Conservation (phyloP, 2,329 filamentous ascomycete species). For the Hymenoscyphus linearis region DNA sequence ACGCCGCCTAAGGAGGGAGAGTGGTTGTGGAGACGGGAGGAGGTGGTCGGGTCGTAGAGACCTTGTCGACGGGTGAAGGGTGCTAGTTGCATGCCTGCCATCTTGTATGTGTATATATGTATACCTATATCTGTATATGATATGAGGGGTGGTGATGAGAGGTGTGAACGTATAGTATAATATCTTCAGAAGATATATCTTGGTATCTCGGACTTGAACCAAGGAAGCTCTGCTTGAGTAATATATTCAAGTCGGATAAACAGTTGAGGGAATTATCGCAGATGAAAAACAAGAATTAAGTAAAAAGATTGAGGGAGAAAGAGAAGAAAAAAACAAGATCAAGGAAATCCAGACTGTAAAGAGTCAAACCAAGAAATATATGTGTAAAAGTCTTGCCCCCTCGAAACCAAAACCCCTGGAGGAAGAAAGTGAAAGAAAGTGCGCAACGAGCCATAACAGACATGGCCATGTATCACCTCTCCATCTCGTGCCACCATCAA, state of each 20-base stretch:
- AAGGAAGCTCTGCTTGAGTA: background rate
- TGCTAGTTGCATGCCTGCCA: constrained; percentile 3
- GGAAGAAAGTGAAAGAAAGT: background rate
- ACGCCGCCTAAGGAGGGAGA: background rate
- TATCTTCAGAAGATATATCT: background rate
- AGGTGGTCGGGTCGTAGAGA: background rate
- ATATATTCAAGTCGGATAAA: background rate
- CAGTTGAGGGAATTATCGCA: background rate
- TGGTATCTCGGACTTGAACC: background rate
- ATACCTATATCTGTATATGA: background rate
- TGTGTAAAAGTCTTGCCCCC: background rate
- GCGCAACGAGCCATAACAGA: background rate
- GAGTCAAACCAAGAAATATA: background rate
- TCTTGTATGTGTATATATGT: background rate
- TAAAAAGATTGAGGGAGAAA: background rate
- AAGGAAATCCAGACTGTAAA: background rate
- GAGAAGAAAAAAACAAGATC: background rate
- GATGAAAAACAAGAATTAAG: background rate
- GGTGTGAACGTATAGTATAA: background rate
- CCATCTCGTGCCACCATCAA: background rate
- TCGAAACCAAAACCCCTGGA: background rate
- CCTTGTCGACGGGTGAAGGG: constrained; percentile 1
- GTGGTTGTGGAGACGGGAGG: background rate
- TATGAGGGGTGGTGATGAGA: background rate
- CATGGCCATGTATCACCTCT: constrained; percentile 2